Conservation (phyloP, 768 basidiomycete genomes). For the Crepidotus variabilis region DNA sequence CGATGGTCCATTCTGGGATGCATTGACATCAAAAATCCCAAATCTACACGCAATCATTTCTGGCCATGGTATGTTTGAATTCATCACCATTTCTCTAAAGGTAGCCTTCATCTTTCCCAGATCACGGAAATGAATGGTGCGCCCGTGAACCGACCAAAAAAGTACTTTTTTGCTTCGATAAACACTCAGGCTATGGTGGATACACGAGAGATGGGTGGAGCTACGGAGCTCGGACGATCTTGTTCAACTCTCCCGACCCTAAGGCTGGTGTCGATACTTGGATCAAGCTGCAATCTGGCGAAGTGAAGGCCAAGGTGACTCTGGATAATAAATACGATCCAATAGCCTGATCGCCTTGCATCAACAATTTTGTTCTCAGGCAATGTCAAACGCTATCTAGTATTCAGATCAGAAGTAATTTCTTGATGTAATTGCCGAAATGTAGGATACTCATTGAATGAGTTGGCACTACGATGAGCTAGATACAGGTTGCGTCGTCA, state of each 20-base stretch:
- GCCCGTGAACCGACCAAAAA: constrained; percentile 41
- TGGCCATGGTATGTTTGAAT: constrained; percentile 52
- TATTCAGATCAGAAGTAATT: too few relatives aligned
- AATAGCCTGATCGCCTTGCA: too few relatives aligned
- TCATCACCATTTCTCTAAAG: background rate
- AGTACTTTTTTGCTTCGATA: constrained; percentile 64
- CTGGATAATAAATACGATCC: constrained; percentile 39
- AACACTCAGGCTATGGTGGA: constrained; percentile 67
- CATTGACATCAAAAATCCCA: constrained; percentile 52
- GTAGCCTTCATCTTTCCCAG: constrained; percentile 27
- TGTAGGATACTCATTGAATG: too few relatives aligned
- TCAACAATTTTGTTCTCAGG: too few relatives aligned
- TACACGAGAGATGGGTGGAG: too few relatives aligned
- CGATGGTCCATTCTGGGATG: constrained; percentile 60
- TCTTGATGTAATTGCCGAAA: too few relatives aligned
- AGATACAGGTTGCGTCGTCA: too few relatives aligned
- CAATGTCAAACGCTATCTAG: too few relatives aligned
- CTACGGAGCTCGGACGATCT: constrained; percentile 38
- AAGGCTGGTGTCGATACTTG: constrained; percentile 52
- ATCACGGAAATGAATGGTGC: constrained; percentile 82
- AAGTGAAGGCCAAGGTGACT: constrained; percentile 48
- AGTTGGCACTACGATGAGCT: too few relatives aligned
- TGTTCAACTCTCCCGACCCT: constrained; percentile 50
- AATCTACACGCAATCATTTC: constrained; percentile 68
- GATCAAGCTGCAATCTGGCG: constrained; percentile 59